Evolutionary conservation across 768 basidiomycete genomes (phyloP).

Genomic region (Leccinellum albellum): DNA sequence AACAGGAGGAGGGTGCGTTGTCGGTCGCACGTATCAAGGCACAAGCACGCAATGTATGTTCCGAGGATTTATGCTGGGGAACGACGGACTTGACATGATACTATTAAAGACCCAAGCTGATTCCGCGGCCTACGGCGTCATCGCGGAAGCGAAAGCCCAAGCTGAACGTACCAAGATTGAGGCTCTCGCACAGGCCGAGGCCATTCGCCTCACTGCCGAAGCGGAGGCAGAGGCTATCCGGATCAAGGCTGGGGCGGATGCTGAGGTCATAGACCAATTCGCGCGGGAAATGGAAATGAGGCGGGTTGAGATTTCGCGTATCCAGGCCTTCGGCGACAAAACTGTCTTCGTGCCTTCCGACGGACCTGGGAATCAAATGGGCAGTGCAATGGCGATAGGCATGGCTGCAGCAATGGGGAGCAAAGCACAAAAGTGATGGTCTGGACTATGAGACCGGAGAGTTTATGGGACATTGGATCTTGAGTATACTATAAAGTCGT

Average conservation of each 20-base stretch:
- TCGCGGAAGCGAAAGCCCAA: slow-evolving; percentile 71
- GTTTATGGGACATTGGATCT: neutral
- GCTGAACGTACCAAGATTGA: slow-evolving; percentile 65
- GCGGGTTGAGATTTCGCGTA: slow-evolving; percentile 58
- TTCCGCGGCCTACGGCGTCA: slow-evolving; percentile 68
- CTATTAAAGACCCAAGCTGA: slow-evolving; percentile 59
- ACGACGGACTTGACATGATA: slow-evolving; percentile 5
- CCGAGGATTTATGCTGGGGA: neutral
- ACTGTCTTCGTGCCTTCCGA: slow-evolving; percentile 71
- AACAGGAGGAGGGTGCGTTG: slow-evolving; percentile 78
- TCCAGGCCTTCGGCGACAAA: slow-evolving; percentile 64
- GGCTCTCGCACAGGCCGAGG: slow-evolving; percentile 74
- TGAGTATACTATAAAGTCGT: neutral
- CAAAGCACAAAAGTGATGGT: slow-evolving; percentile 15
- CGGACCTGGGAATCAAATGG: slow-evolving; percentile 53
- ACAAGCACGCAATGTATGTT: slow-evolving; percentile 48
- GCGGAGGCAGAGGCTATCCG: slow-evolving; percentile 70
- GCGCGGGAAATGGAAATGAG: slow-evolving; percentile 75
- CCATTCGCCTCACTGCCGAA: slow-evolving; percentile 68
- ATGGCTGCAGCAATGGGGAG: slow-evolving; percentile 65
- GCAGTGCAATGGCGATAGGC: slow-evolving; percentile 59
- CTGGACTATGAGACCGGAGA: neutral
- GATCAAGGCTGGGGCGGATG: slow-evolving; percentile 62
- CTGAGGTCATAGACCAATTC: slow-evolving; percentile 55
- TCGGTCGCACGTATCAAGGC: slow-evolving; percentile 76